Base-by-base conservation (phyloP, 768 basidiomycete genomes). In the Solioccasus polychromus region DNA sequence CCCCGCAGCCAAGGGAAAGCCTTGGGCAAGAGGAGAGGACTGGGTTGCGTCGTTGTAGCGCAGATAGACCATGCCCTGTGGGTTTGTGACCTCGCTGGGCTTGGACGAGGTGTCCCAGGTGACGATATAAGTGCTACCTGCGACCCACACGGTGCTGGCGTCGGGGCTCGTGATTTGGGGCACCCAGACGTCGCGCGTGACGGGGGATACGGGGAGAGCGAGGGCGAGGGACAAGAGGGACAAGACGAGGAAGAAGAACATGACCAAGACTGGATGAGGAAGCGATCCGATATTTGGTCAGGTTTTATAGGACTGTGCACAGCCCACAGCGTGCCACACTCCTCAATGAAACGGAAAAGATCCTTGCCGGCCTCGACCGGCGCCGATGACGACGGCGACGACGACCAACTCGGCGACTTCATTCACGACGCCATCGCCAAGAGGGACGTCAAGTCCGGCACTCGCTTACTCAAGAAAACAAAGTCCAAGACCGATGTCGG, bases 401-500 rank as follows among this genome's bases (percentile, higher is more conserved):
- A 81, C 36, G 78, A 82, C 6, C 81, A 77, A 2, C 73, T 91
- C 34, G 71, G 73, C 23, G 71, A 80, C 17, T 78, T 91, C 44
- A 80, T 93, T 31, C 74, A 79, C 34, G 70, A 77, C 15, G 82
- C 86, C 39, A 87, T 91, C 45, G 66, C 76, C 7, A 89, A 83
- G 64, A 71, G 85, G 30, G 78, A 92, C 59, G 65, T 85, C 9
- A 88, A 88, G 62, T 75, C 75, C 32, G 92, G 91, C 1, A 87
- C 83, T 0, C 78, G 85, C 40, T 52, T 89, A 8, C 67, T 93
- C 41, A 94, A 90, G 62, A 86, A 82, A 56, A 73, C 80, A 11
- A 92, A 88, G 57, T 82, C 67, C 3, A 91, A 88, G 61, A 84
- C 83, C 15, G 85, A 91, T 58, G 76, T 89, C 11, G 93, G 93